A percentile compares a stretch with the other conserved stretches of the same genome.
Conservation (phyloP, 1,284 basidiomycete genomes). For the Malassezia psittaci region DNA sequence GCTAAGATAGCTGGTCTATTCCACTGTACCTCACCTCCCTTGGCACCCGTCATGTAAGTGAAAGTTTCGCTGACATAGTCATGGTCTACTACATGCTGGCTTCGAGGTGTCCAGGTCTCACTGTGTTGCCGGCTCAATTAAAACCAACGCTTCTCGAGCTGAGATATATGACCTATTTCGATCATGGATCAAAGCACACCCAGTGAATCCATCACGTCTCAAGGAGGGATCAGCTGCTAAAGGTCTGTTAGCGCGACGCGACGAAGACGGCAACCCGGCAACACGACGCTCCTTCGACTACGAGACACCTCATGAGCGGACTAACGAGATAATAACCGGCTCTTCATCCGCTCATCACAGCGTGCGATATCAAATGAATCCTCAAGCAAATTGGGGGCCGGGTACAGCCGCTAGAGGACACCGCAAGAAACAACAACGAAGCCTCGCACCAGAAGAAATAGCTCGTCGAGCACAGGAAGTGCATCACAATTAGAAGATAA, state of each 20-base stretch:
- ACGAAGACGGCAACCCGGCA: conserved; percentile 24
- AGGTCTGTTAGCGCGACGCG: conserved; percentile 56
- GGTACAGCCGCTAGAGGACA: conserved; percentile 44
- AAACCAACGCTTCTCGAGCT: conserved; percentile 67
- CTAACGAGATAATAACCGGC: conserved; percentile 12
- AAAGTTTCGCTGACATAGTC: conserved; percentile 51
- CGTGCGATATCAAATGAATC: conserved; percentile 78
- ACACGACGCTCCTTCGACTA: conserved; percentile 22
- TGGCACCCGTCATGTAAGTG: conserved; percentile 13
- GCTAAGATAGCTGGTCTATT: conserved; percentile 69
- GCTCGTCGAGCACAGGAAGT: conserved; percentile 10
- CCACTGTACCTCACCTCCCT: conserved; percentile 54
- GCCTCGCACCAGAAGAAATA: conserved; percentile 11
- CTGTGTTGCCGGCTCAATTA: conserved; percentile 74
- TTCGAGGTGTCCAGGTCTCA: conserved; percentile 79
- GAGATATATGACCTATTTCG: conserved; percentile 75
- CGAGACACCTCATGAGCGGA: conserved; percentile 19
- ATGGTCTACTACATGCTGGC: conserved; percentile 76
- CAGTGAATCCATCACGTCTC: conserved; percentile 64
- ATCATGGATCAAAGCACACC: conserved; percentile 62
- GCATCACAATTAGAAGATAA: neutral
- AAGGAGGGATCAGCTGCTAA: conserved; percentile 57
- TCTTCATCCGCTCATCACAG: neutral
- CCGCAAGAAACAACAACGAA: conserved; percentile 10
- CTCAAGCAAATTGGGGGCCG: conserved; percentile 84